These are phyloP conservation scores for Globisporangium megalacanthum DNA, from an alignment of 352 stramenopile species.

Conservation along the genomic window DNA sequence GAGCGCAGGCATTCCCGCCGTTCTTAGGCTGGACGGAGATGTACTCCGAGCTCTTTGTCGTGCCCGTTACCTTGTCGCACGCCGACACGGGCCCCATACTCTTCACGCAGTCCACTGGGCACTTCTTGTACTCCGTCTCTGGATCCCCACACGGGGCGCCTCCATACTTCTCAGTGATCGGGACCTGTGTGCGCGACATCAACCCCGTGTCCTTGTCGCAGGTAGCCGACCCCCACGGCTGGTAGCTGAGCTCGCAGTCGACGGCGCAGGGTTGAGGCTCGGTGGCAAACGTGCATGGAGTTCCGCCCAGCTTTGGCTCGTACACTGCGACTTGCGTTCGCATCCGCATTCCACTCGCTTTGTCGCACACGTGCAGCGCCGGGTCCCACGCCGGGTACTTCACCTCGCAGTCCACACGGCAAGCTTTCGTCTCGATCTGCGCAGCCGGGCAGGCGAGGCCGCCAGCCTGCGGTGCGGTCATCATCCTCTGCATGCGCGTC, in stretches of 20 bases:
- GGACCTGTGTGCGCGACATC: constrained; percentile 24
- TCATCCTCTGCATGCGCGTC: background rate
- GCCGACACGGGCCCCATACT: constrained; percentile 28
- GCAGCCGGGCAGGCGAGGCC: background rate
- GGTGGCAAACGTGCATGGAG: background rate
- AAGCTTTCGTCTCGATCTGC: background rate
- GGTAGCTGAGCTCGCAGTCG: background rate
- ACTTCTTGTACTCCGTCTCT: constrained; percentile 25
- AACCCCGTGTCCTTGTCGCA: background rate
- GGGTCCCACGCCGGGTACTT: background rate
- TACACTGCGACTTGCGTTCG: background rate
- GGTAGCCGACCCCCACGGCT: background rate
- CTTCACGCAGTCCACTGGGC: constrained; percentile 29
- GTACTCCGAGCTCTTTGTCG: constrained; percentile 19
- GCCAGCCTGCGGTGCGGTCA: background rate
- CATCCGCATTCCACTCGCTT: background rate
- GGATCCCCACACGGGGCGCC: constrained; percentile 27
- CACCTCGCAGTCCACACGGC: background rate
- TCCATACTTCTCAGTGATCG: constrained; percentile 5
- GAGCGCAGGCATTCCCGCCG: constrained; percentile 22
- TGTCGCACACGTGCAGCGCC: background rate
- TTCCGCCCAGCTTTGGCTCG: background rate
- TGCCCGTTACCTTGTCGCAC: constrained; percentile 31
- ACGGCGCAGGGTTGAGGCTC: background rate
- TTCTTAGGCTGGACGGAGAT: constrained; percentile 16